Conservation (phyloP, 352 stramenopile genomes). For the Nothophytophthora sp. region DNA sequence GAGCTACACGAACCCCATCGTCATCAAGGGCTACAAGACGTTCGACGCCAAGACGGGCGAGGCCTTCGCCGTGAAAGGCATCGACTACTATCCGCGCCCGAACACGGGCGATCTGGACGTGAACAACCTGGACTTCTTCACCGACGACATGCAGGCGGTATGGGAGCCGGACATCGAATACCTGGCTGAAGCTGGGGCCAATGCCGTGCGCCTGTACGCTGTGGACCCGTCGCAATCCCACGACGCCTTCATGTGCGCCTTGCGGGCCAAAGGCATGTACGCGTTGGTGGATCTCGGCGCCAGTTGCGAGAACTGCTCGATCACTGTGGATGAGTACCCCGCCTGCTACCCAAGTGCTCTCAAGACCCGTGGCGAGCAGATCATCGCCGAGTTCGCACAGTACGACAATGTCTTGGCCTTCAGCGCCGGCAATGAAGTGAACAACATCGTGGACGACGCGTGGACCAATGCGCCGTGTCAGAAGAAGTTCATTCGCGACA, state of each 20-base stretch:
- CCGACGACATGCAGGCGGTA: slow-evolving; percentile 63
- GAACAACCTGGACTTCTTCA: slow-evolving; percentile 88
- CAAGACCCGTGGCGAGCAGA: slow-evolving; percentile 74
- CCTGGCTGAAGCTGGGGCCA: slow-evolving; percentile 65
- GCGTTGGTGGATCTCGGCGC: slow-evolving; percentile 66
- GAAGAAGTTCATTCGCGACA: slow-evolving; percentile 90
- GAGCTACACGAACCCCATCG: slow-evolving; percentile 39
- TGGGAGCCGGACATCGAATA: slow-evolving; percentile 73
- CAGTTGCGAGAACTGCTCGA: slow-evolving; percentile 65
- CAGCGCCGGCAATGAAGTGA: slow-evolving; percentile 82
- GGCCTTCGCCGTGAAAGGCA: slow-evolving; percentile 72
- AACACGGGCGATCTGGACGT: slow-evolving; percentile 63
- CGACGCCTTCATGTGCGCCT: slow-evolving; percentile 85
- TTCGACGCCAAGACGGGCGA: slow-evolving; percentile 72
- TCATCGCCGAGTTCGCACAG: slow-evolving; percentile 82
- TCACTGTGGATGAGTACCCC: slow-evolving; percentile 50
- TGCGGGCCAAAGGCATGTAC: slow-evolving; percentile 77
- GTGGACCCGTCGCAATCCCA: slow-evolving; percentile 75
- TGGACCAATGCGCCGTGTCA: slow-evolving; percentile 80
- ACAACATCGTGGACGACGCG: slow-evolving; percentile 55
- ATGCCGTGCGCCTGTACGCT: slow-evolving; percentile 81
- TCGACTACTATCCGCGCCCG: slow-evolving; percentile 88
- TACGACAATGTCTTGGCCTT: slow-evolving; percentile 87
- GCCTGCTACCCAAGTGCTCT: slow-evolving; percentile 65
- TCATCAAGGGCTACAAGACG: slow-evolving; percentile 79